Evolutionary conservation across 805 yeast genomes (phyloP).

Genomic region (Maudiozyma pseudohumilis): DNA sequence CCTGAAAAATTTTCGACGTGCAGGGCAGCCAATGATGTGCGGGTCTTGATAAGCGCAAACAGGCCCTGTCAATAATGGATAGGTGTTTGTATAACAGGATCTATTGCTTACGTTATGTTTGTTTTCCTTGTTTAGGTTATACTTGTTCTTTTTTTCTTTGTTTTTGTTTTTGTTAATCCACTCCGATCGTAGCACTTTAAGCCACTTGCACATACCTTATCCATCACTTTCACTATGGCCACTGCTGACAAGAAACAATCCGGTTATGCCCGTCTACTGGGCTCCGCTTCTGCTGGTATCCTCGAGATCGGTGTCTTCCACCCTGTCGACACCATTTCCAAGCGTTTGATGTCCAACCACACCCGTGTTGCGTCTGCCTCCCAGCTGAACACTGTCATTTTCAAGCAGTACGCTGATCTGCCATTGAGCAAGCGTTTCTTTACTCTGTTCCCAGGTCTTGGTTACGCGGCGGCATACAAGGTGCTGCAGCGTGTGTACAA

Average conservation of each 20-base stretch:
- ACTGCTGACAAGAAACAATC: conserved; percentile 65
- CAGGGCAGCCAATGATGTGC: no score
- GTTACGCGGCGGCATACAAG: conserved; percentile 96
- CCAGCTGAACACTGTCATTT: conserved; percentile 78
- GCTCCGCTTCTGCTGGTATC: conserved; percentile 96
- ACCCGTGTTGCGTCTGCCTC: conserved; percentile 51
- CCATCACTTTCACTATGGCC: conserved; percentile 8
- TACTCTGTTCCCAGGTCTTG: conserved; percentile 93
- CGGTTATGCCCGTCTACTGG: conserved; percentile 81
- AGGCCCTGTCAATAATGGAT: no score
- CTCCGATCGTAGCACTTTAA: no score
- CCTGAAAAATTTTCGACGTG: no score
- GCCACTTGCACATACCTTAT: no score
- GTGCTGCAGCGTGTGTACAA: conserved; percentile 95
- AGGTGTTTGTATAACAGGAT: no score
- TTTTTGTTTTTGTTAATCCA: no score
- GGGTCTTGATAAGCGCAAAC: no score
- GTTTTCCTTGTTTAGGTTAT: no score
- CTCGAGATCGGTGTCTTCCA: conserved; percentile 95
- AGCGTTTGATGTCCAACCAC: conserved; percentile 82
- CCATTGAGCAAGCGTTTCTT: conserved; percentile 61
- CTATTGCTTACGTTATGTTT: no score
- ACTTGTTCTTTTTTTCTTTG: no score
- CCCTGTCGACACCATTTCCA: conserved; percentile 96
- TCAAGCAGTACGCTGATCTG: conserved; percentile 68